Evolutionary conservation across 306 rosid species (phyloP), one percentile per base, ranked within the genome.

Genomic region (Dalbergia cultrata): DNA sequence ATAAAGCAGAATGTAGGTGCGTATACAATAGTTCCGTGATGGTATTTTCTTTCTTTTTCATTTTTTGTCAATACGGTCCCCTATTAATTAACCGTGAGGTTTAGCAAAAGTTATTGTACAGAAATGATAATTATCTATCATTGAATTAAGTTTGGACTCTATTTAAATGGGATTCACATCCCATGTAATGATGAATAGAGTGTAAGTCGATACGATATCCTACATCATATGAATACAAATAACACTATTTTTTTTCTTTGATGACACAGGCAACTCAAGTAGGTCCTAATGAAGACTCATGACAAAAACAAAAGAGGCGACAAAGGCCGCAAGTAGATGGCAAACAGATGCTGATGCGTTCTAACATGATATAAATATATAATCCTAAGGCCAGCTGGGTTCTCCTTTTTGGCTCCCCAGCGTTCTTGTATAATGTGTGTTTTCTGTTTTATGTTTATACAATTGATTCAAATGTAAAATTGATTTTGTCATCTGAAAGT

Each of bases 181-280:
- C n/a, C n/a, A n/a, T n/a, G n/a, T n/a, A n/a, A n/a, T n/a, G n/a
- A n/a, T n/a, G n/a, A n/a, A n/a, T n/a, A n/a, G n/a, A n/a, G n/a
- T n/a, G n/a, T n/a, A n/a, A n/a, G n/a, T n/a, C n/a, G n/a, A n/a
- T n/a, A n/a, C n/a, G n/a, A n/a, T n/a, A n/a, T n/a, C n/a, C n/a
- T n/a, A n/a, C n/a, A n/a, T n/a, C n/a, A n/a, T n/a, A n/a, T n/a
- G n/a, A n/a, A n/a, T n/a, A n/a, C n/a, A n/a, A n/a, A n/a, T n/a
- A n/a, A n/a, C n/a, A n/a, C n/a, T n/a, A n/a, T n/a, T n/a, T n/a
- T n/a, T n/a, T n/a, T n/a, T n/a, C n/a, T 13, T 22, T 3, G 21
- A 50, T 10, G 57, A n/a, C n/a, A 50, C n/a, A 62, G 53, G 3
- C 67, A 72, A 64, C 39, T 52, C 74, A 11, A 66, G 66, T 67